Base-by-base conservation (phyloP, 345 rosid species). In the Cardamine occulta region DNA sequence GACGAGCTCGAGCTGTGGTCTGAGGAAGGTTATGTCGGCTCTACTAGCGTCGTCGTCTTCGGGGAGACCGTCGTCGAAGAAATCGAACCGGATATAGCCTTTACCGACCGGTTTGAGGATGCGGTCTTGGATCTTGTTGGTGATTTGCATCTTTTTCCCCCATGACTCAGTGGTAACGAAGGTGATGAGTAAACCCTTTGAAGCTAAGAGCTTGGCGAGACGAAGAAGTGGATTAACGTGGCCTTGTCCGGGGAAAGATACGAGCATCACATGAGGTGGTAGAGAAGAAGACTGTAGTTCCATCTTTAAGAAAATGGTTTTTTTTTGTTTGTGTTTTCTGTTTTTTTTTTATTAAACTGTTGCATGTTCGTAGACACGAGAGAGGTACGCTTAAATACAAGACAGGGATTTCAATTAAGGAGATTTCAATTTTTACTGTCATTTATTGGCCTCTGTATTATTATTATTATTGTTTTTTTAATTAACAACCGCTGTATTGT, bases 161-260 rank as follows among this genome's bases (percentile, higher is more conserved):
- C 80, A 75, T 70, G 54, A 28, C 47, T 85, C 85, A 2, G 88
- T 63, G 0, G 90, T 82, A 63, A 86, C 72, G 61, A 93, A 86
- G 64, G 98, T 89, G 61, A 93, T 84, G 44, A 88, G 88, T 70
- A 89, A 72, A 56, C 97, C 97, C 72, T 77, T 87, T n/a, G 93
- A 89, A 18, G 98, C 93, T 14, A 93, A 82, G 54, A 81, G 87
- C 81, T 87, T 88, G 45, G 91, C 97, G 4, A 93, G 92, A 49
- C 96, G 77, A 13, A 93, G 91, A 26, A 91, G 86, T 7, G 98
- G 96, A 74, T 87, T 93, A 1, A 91, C 85, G 40, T 93, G 97
- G 57, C 97, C 98, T 75, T 93, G 97, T 13, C 85, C 98, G 0
- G 90, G 88, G 82, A 90, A 93, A 0, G 97, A 89, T 42, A 93